These are phyloP conservation scores for Phytophthora chlamydospora DNA, from an alignment of 352 stramenopile species.

Conservation along the genomic window DNA sequence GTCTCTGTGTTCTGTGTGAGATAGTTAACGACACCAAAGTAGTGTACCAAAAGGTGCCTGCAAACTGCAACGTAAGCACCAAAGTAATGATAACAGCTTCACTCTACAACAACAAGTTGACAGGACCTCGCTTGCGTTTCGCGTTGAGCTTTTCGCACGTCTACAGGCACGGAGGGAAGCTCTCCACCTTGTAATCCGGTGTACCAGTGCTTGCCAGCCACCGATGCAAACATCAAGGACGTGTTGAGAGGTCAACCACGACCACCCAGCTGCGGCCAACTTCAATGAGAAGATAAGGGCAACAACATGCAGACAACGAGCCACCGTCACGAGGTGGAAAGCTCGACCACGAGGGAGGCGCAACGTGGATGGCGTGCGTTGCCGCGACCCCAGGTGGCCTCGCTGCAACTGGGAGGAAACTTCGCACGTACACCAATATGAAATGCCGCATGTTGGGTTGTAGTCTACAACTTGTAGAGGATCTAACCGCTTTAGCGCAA, in stretches of 20 bases:
- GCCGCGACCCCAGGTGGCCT: conserved; percentile 11
- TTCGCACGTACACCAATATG: conserved; percentile 22
- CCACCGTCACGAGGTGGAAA: conserved; percentile 18
- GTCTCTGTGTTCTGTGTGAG: conserved; percentile 24
- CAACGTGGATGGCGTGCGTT: conserved; percentile 19
- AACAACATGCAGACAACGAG: conserved; percentile 7
- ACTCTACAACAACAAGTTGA: neutral
- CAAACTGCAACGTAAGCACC: conserved; percentile 6
- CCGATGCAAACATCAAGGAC: conserved; percentile 15
- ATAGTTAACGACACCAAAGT: conserved; percentile 35
- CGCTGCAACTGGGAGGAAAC: conserved; percentile 19
- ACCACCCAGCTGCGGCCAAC: conserved; percentile 3
- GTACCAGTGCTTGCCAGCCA: conserved; percentile 6
- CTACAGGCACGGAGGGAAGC: conserved; percentile 6
- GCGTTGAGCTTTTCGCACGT: conserved; percentile 9
- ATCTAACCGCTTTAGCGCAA: conserved; percentile 29
- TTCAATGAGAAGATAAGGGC: conserved; percentile 17
- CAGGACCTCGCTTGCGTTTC: conserved; percentile 23
- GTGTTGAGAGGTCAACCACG: conserved; percentile 2
- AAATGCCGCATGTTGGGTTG: conserved; percentile 17
- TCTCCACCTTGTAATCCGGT: neutral
- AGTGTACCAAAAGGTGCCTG: conserved; percentile 26
- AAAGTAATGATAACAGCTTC: conserved; percentile 24
- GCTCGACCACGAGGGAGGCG: neutral
- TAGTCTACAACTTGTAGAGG: neutral